Conservation (phyloP, 768 basidiomycete species). For the Strobilomyces dryophilus region DNA sequence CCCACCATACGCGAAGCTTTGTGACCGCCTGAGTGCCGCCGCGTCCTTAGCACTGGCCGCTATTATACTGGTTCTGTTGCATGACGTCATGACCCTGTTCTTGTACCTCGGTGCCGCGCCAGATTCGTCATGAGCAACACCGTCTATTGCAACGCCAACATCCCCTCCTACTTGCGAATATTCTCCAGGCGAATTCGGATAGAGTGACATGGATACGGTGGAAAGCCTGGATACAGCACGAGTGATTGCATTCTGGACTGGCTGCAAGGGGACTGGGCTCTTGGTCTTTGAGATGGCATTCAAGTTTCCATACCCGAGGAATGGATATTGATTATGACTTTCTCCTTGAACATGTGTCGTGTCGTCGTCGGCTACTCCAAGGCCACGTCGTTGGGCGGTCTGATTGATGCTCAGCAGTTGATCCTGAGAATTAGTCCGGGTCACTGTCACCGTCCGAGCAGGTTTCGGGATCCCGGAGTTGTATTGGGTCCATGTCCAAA, state of each 20-base stretch:
- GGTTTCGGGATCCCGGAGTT: conserved; percentile 35
- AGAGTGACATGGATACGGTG: conserved; percentile 43
- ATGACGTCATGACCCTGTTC: conserved; percentile 25
- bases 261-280: conserved; percentile 34
- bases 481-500: conserved; percentile 59
- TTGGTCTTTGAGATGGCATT: conserved; percentile 20
- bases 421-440: conserved; percentile 22
- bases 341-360: conserved; percentile 14
- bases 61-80: conserved; percentile 22
- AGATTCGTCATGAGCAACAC: conserved; percentile 40
- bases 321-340: conserved; percentile 17
- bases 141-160: conserved; percentile 35
- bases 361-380: background rate
- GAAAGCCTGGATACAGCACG: conserved; percentile 40
- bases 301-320: conserved; percentile 25
- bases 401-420: conserved; percentile 9
- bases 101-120: conserved; percentile 32
- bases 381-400: conserved; percentile 6
- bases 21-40: conserved; percentile 26
- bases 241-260: conserved; percentile 38
- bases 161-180: conserved; percentile 21
- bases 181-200: conserved; percentile 40
- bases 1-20: conserved; percentile 49
- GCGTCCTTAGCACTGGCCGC: conserved; percentile 19
- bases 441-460: conserved; percentile 19